Percentiles rank a stretch among this genome's conserved stretches.
phyloP scores from a whole-genome alignment of 1,139 yeast species.

The Diutina pseudorugosa region DNA sequence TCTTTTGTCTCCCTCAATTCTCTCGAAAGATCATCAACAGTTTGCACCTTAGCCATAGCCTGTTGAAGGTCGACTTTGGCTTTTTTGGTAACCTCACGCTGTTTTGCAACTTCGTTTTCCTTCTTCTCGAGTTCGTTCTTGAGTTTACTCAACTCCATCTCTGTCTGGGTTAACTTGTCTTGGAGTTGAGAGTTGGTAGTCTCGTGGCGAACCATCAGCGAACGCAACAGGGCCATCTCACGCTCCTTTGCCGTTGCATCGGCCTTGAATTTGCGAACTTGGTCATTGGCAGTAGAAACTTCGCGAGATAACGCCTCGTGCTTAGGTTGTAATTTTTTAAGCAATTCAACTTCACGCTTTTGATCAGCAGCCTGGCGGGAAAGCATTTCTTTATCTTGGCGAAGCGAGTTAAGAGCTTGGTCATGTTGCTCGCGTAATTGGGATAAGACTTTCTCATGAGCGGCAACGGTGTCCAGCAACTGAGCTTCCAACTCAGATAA shows the following conservation, averaged over 20 bases:
- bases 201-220: conserved; percentile 1
- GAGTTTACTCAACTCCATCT: conserved; percentile 4
- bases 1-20: conserved; percentile 4
- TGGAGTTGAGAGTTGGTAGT: neutral
- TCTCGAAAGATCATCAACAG: neutral
- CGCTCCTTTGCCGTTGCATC: conserved; percentile 1
- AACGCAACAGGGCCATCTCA: conserved; percentile 3
- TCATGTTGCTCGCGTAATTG: neutral
- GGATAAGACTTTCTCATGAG: neutral
- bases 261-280: conserved; percentile 1
- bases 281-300: neutral
- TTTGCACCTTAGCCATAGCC: neutral
- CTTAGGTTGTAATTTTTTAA: neutral
- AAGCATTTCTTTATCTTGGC: neutral
- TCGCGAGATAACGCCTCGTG: neutral
- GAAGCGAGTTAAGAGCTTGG: neutral
- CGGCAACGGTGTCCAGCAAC: neutral
- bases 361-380: neutral
- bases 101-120: conserved; percentile 6
- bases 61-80: conserved; percentile 4
- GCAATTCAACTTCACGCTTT: neutral
- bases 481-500: neutral
- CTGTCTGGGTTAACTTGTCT: neutral
- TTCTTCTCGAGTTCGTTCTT: neutral
- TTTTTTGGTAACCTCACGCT: conserved; percentile 1